Base-by-base conservation (phyloP, 805 yeast species). In the Schwanniomyces vanrijiae region DNA sequence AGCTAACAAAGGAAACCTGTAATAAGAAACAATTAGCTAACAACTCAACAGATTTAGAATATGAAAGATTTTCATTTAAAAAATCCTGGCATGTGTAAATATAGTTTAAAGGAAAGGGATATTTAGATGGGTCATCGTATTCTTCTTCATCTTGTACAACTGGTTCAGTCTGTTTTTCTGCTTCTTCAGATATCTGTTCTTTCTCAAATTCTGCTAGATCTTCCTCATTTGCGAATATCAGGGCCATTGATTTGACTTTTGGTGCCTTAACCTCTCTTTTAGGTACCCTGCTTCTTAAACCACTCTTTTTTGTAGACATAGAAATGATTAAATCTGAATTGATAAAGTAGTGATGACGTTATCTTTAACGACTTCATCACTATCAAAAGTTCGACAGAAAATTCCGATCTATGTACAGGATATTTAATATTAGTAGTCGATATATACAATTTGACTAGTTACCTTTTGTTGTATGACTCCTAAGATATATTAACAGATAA, bases 51-150 rank as follows among this genome's bases (percentile, higher is more conserved):
- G 65, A 64, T 38, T 58, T 64, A n/a, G 61, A 40, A 31, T 64
- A 53, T 11, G 56, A 55, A 58, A 73, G 48, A 31, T 66, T 54
- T 4, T 61, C 69, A 47, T 71, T 72, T 38, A 71, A 53, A 44
- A 65, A 70, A 45, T 73, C 78, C 48, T 73, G 78, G 14, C 60
- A 49, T 11, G 55, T 52, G 52, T 56, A 72, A 18, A 71, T 47
- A 21, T 54, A 49, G 46, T 59, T 62, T 34, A 61, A 46, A 3
- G 67, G 66, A 43, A 63, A 62, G 9, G 53, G 35, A 33, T 56
- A 53, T 3, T 34, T 24, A 3, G 25, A 31, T 21, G 61, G 58
- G 35, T 53, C 56, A 37, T 56, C 62, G 3, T 50, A 55, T 25
- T 20, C 41, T 24, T 41, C 48, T 31, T 33, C 28, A 14, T n/a